A percentile compares a stretch with the other conserved stretches of the same genome.
Conservation (phyloP, 1,284 basidiomycete genomes). For the Boletus semigastroideus region DNA sequence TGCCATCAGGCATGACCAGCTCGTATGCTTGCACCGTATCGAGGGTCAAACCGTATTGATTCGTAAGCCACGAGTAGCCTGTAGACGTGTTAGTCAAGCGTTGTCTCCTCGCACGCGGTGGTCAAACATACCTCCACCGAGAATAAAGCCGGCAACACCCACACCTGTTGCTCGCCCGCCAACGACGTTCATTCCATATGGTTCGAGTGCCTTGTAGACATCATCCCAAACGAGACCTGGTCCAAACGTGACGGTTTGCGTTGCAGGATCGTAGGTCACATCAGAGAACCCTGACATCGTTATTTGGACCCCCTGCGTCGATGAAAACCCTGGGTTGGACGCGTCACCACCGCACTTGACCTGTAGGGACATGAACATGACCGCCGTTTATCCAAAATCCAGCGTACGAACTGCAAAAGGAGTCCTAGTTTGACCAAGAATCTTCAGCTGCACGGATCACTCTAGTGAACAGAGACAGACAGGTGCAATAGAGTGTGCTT, state of each 20-base stretch:
- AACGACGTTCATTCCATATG: slow-evolving; percentile 47
- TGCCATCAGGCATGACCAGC: slow-evolving; percentile 44
- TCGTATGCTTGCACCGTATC: slow-evolving; percentile 49
- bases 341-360: slow-evolving; percentile 19
- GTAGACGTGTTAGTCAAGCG: background rate
- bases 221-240: slow-evolving; percentile 58
- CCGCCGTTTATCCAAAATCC: too few species aligned
- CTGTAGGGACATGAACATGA: background rate
- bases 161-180: slow-evolving; percentile 52
- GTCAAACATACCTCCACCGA: slow-evolving; percentile 57
- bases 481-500: slow-evolving; percentile 11
- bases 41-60: slow-evolving; percentile 44
- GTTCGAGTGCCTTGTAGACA: slow-evolving; percentile 50
- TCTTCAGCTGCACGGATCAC: slow-evolving; percentile 3
- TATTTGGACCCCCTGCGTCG: slow-evolving; percentile 54
- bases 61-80: slow-evolving; percentile 21
- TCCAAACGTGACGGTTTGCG: slow-evolving; percentile 40
- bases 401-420: slow-evolving; percentile 11
- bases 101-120: slow-evolving; percentile 18
- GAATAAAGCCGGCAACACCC: slow-evolving; percentile 53
- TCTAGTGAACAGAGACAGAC: too few species aligned
- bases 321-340: slow-evolving; percentile 21
- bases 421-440: slow-evolving; percentile 8
- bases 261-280: slow-evolving; percentile 39
- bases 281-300: slow-evolving; percentile 51